Conservation (phyloP, 2,329 filamentous ascomycete genomes). For the Colletotrichum orbiculare region DNA sequence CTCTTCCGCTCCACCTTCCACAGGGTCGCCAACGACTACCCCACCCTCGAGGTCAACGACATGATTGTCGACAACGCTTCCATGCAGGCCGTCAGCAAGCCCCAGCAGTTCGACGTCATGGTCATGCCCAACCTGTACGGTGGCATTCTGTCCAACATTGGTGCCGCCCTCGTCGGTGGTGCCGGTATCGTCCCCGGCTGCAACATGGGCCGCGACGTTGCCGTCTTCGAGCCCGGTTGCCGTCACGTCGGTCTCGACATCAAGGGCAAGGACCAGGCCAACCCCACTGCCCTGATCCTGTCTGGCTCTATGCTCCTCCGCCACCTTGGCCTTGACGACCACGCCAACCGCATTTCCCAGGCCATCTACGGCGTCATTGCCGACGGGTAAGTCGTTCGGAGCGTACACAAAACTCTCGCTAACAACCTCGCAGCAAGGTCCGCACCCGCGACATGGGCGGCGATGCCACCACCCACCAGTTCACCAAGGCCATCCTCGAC, state of each 20-base stretch:
- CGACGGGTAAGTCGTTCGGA: slow-evolving; percentile 76
- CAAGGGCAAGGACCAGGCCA: slow-evolving; percentile 99
- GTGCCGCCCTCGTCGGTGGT: slow-evolving; percentile 94
- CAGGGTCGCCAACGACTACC: slow-evolving; percentile 92
- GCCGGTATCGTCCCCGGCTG: slow-evolving; percentile 97
- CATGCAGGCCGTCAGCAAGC: slow-evolving; percentile 97
- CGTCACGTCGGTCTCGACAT: slow-evolving; percentile 99
- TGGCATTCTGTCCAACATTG: slow-evolving; percentile 98
- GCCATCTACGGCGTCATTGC: slow-evolving; percentile 82
- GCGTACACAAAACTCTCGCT: slow-evolving; percentile 44
- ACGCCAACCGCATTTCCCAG: slow-evolving; percentile 98
- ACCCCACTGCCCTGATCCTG: slow-evolving; percentile 95
- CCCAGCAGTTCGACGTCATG: slow-evolving; percentile 99
- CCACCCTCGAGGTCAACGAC: slow-evolving; percentile 94
- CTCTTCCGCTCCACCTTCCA: slow-evolving; percentile 99
- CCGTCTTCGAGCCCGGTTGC: slow-evolving; percentile 98
- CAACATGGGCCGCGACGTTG: slow-evolving; percentile 99
- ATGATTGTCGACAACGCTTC: slow-evolving; percentile 99
- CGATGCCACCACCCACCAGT: slow-evolving; percentile 88
- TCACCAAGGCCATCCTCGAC: slow-evolving; percentile 92
- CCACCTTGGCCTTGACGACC: slow-evolving; percentile 96
- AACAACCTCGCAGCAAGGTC: slow-evolving; percentile 71
- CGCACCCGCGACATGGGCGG: slow-evolving; percentile 98
- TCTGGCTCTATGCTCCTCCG: slow-evolving; percentile 97
- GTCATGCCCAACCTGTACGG: slow-evolving; percentile 99